phyloP scores from a whole-genome alignment of 108 stramenopile species.

The Schizochytrium sp. region DNA sequence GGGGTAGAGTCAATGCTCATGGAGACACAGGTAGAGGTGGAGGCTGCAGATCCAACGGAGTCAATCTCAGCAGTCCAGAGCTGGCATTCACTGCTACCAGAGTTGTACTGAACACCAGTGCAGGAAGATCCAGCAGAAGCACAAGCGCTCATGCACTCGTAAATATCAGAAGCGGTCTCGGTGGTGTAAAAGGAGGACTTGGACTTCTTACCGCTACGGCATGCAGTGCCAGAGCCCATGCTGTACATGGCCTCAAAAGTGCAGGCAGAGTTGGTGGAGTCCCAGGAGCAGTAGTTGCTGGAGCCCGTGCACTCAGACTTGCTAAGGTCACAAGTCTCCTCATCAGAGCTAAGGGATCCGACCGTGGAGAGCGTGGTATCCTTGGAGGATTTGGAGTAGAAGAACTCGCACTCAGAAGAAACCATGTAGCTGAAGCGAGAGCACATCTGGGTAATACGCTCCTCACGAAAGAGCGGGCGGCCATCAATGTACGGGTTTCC shows the following conservation, averaged over 20 bases:
- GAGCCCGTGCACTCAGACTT: background rate
- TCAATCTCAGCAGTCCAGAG: background rate
- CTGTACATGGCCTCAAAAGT: background rate
- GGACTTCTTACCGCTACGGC: background rate
- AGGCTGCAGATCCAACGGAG: background rate
- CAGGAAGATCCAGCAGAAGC: too few species aligned
- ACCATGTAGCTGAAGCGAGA: background rate
- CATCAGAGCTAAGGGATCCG: background rate
- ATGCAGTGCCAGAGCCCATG: background rate
- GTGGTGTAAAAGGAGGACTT: background rate
- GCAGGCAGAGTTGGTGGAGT: background rate
- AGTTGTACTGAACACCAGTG: too few species aligned
- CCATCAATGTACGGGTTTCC: constrained; percentile 12
- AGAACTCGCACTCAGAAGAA: constrained; percentile 24
- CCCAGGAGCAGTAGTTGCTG: background rate
- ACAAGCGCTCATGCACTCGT: too few species aligned
- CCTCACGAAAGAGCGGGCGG: constrained; percentile 5
- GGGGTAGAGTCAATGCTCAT: background rate
- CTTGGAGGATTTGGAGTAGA: background rate
- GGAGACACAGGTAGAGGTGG: background rate
- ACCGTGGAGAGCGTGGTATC: background rate
- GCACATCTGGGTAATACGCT: constrained; percentile 4
- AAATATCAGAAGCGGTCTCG: too few species aligned
- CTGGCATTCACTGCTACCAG: too few species aligned
- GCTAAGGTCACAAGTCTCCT: background rate